phyloP scores from a whole-genome alignment of 1,139 yeast species.

The Nadsonia starkeyi-henricii region DNA sequence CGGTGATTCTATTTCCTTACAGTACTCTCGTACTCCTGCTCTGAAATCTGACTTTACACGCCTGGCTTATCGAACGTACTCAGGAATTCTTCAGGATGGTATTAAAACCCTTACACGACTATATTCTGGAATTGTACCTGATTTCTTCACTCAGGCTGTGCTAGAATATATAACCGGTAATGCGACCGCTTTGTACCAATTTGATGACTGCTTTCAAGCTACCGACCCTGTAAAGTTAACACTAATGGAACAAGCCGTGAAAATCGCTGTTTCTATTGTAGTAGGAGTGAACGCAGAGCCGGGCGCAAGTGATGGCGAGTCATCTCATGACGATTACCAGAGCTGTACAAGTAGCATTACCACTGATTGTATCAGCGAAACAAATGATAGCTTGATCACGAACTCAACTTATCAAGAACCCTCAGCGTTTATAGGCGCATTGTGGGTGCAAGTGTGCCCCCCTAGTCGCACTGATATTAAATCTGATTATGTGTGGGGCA shows the following conservation, averaged over 20 bases:
- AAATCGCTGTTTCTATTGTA: constrained; percentile 13
- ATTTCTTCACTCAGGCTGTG: constrained; percentile 29
- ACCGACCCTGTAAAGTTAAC: constrained; percentile 23
- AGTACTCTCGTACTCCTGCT: constrained; percentile 32
- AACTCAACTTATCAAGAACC: too few relatives aligned
- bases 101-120: constrained; percentile 27
- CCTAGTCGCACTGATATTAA: too few relatives aligned
- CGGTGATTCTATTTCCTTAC: constrained; percentile 31
- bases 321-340: too few relatives aligned
- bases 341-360: too few relatives aligned
- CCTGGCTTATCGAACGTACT: constrained; percentile 27
- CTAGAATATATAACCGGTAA: constrained; percentile 28
- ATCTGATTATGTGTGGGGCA: constrained; percentile 9
- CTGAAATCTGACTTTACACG: constrained; percentile 33
- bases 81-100: constrained; percentile 30
- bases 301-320: constrained; percentile 4
- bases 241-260: constrained; percentile 15
- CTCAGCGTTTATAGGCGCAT: too few relatives aligned
- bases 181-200: constrained; percentile 25
- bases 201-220: constrained; percentile 22
- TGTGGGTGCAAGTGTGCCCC: too few relatives aligned
- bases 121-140: constrained; percentile 29
- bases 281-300: constrained; percentile 10
- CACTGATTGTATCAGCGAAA: too few relatives aligned
- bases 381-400: too few relatives aligned